Evolutionary conservation across 2,329 filamentous ascomycete species (phyloP).

Genomic region (Aspergillus fischeri): DNA sequence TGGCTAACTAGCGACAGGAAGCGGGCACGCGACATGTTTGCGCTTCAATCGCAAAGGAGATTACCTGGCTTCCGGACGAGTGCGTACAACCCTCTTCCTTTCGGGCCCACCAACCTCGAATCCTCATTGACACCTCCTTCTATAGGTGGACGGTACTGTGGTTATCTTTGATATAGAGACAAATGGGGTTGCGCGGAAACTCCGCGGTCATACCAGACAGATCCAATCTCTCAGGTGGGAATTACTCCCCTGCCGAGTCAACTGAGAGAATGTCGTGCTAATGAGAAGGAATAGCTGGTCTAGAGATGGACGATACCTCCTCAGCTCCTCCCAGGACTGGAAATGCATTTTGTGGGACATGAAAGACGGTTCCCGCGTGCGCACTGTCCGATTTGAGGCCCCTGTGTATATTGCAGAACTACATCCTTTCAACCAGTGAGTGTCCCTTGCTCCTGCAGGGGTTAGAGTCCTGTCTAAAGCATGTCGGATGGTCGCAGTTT

Average conservation of each 20-base stretch:
- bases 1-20: conserved; percentile 40
- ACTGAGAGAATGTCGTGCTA: conserved; percentile 3
- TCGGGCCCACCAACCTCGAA: neutral
- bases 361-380: conserved; percentile 64
- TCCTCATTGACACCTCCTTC: conserved; percentile 12
- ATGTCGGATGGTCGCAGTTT: conserved; percentile 48
- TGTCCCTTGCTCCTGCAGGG: neutral
- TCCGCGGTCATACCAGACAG: conserved; percentile 87
- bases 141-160: conserved; percentile 75
- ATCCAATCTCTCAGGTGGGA: conserved; percentile 75
- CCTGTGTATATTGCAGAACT: conserved; percentile 95
- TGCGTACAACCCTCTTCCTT: conserved; percentile 35
- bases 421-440: conserved; percentile 83
- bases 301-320: conserved; percentile 79
- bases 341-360: conserved; percentile 96
- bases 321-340: conserved; percentile 94
- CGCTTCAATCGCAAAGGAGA: conserved; percentile 95
- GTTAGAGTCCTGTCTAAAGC: conserved; percentile 2
- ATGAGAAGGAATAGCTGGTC: conserved; percentile 64
- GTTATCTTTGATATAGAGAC: conserved; percentile 98
- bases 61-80: conserved; percentile 87
- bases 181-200: conserved; percentile 89
- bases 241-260: neutral
- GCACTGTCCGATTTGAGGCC: conserved; percentile 85
- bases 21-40: conserved; percentile 61